Evolutionary conservation across 2,329 filamentous ascomycete genomes (phyloP).

Genomic region (Botrytis aclada): DNA sequence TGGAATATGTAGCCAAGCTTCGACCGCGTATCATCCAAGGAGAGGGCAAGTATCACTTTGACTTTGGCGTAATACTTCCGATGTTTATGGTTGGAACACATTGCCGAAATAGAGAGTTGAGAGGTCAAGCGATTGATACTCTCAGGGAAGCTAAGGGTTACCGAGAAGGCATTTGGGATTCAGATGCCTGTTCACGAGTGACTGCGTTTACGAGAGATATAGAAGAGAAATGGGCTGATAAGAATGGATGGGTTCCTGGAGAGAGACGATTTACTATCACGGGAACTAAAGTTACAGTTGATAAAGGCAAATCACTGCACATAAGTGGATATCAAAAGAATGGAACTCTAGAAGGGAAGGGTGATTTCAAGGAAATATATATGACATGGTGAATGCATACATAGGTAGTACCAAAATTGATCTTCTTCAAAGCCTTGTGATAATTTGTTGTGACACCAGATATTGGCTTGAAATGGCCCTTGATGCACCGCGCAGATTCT

Average conservation of each 20-base stretch:
- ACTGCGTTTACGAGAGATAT: constrained; percentile 12
- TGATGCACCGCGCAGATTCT: neutral
- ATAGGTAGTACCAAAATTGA: neutral
- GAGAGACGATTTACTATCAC: constrained; percentile 16
- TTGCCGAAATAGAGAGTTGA: constrained; percentile 20
- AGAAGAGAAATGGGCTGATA: constrained; percentile 22
- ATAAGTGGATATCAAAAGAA: constrained; percentile 17
- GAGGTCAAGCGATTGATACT: constrained; percentile 19
- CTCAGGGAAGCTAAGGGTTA: constrained; percentile 17
- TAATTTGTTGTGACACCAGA: neutral
- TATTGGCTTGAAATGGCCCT: neutral
- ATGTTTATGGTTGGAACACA: constrained; percentile 19
- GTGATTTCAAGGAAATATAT: constrained; percentile 1
- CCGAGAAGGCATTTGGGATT: constrained; percentile 26
- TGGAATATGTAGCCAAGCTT: constrained; percentile 14
- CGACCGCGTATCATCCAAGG: constrained; percentile 10
- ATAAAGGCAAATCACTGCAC: neutral
- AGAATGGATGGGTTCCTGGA: constrained; percentile 11
- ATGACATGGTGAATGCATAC: neutral
- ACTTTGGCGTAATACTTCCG: constrained; percentile 22
- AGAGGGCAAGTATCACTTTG: constrained; percentile 21
- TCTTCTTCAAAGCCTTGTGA: neutral
- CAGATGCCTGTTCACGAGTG: constrained; percentile 11
- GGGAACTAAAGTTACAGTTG: constrained; percentile 3
- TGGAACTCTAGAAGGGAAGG: constrained; percentile 12